Evolutionary conservation across 2,329 filamentous ascomycete genomes (phyloP), one percentile per base, ranked within the genome.

Genomic region (Epichloe aotearoae): DNA sequence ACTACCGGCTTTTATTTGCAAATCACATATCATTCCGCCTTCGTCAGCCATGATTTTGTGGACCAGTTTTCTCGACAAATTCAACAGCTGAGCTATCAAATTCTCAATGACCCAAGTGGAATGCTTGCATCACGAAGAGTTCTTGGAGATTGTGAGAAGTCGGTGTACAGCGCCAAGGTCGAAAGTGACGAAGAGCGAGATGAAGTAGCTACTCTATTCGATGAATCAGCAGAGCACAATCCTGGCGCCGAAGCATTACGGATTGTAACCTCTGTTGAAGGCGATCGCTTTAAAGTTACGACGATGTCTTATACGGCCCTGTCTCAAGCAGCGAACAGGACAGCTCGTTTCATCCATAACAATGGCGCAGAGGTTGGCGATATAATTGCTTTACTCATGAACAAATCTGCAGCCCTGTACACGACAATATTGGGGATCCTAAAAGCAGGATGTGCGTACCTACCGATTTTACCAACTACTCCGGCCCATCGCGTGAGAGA

Each of bases 391-490:
- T 77, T 95, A 43, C 72, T 84, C 44, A 83, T 94, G 77, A 79
- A 90, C 20, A 94, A 93, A 61, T 90, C 83, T 0, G 64, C 80
- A 1, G 65, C 80, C 26, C 68, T 94, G 0, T 95, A 95, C 60
- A 72, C 82, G 30, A 75, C 81, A 0, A 86, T 95, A 26, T 70
- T 95, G 33, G 88, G 80, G 1, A 76, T 83, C 20, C 65, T 88
- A 34, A 94, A 94, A 59, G 70, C 80, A 5, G 87, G 88, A 8
- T 83, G 82, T 58, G 87, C 82, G 7, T 93, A 94, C 60, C 67
- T 95, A n/a, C 88, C 88, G 0, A 72, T 95, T 4, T 73, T 87
- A 1, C 84, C 86, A 1, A 80, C 76, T n/a, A 85, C 83, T 0
- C 87, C 88, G 0, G 20, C 61, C 1, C 73, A 79, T 10, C 74